Base-by-base conservation (phyloP, 108 stramenopile genomes). In the Stephanodiscus minutulus region DNA sequence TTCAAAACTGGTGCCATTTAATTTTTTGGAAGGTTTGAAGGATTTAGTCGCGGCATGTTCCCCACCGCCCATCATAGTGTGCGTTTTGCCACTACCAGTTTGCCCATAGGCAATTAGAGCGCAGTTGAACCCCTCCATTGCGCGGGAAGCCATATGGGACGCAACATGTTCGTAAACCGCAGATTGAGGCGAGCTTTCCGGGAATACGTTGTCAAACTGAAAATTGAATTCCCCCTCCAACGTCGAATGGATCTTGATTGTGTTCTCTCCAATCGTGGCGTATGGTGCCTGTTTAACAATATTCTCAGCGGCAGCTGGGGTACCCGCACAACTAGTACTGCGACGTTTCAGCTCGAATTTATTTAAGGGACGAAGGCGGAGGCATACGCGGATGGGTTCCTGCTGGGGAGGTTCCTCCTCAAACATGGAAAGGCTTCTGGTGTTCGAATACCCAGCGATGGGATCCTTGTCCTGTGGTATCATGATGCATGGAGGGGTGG, bases 331-430 rank as follows among this genome's bases (percentile, higher is more conserved):
- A 66, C 85, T 74, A 33, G 80, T 86, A 68, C 83, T 82, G n/a
- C 91, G 70, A 46, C 85, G 77, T 24, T 83, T 77, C 10, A 68
- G 64, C 69, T 92, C 91, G 33, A 92, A 71, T 59, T 88, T 87
- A 63, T 88, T 88, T 64, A 84, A 75, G 10, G 91, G 91, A 28
- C 88, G 78, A 4, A 92, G 79, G 8, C 91, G 84, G 5, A 92
- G 79, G 56, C 68, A 86, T 1, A 92, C 91, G 28, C 75, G 81
- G 29, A 91, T 86, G 17, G 44, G 61, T 46, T 72, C 72, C 66
- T 28, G 43, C 57, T 68, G 72, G 72, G 52, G 46, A 5, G 71
- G 72, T 35, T 73, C 72, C 58, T 72, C 77, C 70, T 44, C 43
- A 17, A 79, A 27, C 52, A 53, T 53, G 52, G 22, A 9, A 12